phyloP scores from a whole-genome alignment of 2,329 filamentous ascomycete species.

The Xylariaceae sp. region DNA sequence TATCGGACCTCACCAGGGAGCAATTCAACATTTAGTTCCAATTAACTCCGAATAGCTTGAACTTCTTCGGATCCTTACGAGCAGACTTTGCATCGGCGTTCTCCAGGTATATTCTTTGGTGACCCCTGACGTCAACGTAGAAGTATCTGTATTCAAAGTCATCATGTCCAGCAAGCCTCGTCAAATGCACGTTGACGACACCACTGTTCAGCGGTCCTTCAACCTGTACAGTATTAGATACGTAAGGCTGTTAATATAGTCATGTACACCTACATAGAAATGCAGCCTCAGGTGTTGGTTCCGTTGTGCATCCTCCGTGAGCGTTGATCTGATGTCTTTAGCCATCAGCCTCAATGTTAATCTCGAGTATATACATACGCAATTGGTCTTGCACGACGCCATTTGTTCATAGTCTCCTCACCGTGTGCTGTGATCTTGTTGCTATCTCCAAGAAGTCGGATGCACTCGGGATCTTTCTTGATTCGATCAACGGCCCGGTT shows the following conservation, averaged over 20 bases:
- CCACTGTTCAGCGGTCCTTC: conserved; percentile 77
- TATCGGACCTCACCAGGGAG: not conserved
- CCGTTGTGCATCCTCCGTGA: conserved; percentile 72
- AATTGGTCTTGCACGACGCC: conserved; percentile 69
- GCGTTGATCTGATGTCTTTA: conserved; percentile 58
- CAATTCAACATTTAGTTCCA: conserved; percentile 46
- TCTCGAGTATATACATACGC: conserved; percentile 46
- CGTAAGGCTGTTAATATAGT: not conserved
- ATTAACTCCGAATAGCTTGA: conserved; percentile 64
- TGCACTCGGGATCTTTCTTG: conserved; percentile 70
- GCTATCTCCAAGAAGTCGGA: conserved; percentile 72
- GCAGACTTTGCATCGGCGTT: conserved; percentile 52
- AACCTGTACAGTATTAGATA: conserved; percentile 54
- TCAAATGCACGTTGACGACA: conserved; percentile 76
- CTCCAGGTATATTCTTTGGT: conserved; percentile 67
- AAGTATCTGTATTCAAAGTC: conserved; percentile 81
- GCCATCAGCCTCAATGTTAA: conserved; percentile 14
- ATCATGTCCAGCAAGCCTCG: conserved; percentile 63
- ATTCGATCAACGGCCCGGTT: conserved; percentile 83
- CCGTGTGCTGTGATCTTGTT: conserved; percentile 81
- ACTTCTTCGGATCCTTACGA: conserved; percentile 44
- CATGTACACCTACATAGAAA: conserved; percentile 66
- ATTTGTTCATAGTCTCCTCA: conserved; percentile 79
- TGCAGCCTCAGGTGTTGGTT: conserved; percentile 82
- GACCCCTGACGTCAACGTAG: conserved; percentile 76